A percentile compares a stretch with the other conserved stretches of the same genome.
Evolutionary conservation across 352 stramenopile species (phyloP).

Genomic region (Globisporangium echinulatum): DNA sequence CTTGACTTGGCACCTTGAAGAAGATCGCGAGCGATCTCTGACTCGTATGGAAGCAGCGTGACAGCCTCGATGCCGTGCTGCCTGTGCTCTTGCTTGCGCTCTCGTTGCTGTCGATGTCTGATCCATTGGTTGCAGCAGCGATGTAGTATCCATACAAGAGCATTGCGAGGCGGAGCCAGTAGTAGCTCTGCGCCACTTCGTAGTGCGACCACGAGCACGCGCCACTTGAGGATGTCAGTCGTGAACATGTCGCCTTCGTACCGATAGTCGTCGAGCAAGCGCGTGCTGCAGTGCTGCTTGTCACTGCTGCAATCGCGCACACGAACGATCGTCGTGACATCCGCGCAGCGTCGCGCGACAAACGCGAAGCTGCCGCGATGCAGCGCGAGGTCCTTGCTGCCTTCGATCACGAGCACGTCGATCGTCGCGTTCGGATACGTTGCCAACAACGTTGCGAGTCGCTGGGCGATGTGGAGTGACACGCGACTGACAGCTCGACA

Average conservation of each 20-base stretch:
- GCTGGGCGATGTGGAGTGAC: not conserved
- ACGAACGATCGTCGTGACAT: slow-evolving; percentile 10
- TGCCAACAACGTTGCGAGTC: not conserved
- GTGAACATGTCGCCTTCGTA: slow-evolving; percentile 11
- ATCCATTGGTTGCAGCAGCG: not conserved
- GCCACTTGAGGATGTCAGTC: slow-evolving; percentile 8
- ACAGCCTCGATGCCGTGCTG: not conserved
- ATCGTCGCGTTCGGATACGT: slow-evolving; percentile 4
- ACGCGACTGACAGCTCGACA: slow-evolving; percentile 1
- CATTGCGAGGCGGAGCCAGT: slow-evolving; percentile 6
- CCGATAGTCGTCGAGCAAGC: slow-evolving; percentile 8
- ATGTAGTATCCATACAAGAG: slow-evolving; percentile 6
- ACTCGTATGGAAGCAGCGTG: not conserved
- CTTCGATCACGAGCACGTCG: slow-evolving; percentile 9
- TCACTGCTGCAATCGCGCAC: not conserved
- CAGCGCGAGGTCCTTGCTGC: slow-evolving; percentile 5
- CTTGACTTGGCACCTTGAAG: slow-evolving; percentile 15
- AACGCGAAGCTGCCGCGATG: slow-evolving; percentile 2
- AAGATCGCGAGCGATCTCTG: not conserved
- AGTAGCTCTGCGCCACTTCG: slow-evolving; percentile 5
- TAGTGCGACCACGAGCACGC: not conserved
- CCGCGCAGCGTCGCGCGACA: slow-evolving; percentile 1
- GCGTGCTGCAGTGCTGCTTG: not conserved
- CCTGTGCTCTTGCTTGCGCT: not conserved
- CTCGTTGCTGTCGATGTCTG: too few species aligned